Base-by-base conservation (phyloP, 345 rosid genomes). In the Viola odorata region DNA sequence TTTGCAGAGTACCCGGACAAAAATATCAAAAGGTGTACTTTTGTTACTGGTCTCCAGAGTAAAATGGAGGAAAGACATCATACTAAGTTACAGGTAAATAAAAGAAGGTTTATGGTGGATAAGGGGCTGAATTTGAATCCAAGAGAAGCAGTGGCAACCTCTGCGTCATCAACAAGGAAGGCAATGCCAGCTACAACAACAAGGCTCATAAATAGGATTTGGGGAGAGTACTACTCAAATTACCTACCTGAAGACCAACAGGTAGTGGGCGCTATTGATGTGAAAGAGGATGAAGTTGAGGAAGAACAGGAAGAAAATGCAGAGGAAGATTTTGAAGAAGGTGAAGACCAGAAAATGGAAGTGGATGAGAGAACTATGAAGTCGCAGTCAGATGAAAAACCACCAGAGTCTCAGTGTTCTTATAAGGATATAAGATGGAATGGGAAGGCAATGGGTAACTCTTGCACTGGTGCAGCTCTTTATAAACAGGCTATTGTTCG, bases 121-220 rank as follows among this genome's bases (percentile, higher is more conserved):
- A 73, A 42, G 47, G 71, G 66, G 57, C 49, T 63, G 64, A 88
- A 88, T 71, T 45, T 78, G 70, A 86, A 86, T 69, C 98, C 95
- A 37, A 82, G 84, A 72, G 85, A 80, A 62, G 70, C 76, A 12
- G 75, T 70, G 73, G 58, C 82, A 79, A 71, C 57, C 55, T 76
- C 81, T 53, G 60, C 69, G 15, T 60, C 50, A 56, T 82, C 89
- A 45, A 86, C 73, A 60, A 81, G 82, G 69, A 74, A 81, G 73
- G 92, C 68, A 54, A 91, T 91, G 98, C 90, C 72, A 74, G 96
- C 92, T 4, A 89, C 98, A 48, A 84, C 90, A 59, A 91, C 98
- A 47, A 76, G 69, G 64, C 76, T 89, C 14, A 78, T 91, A 66
- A 84, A 85, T 71, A 84, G 89, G 69, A 81, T 89, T 48, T 91